Percentiles rank a stretch among this genome's conserved stretches.
phyloP scores from a whole-genome alignment of 495 filamentous ascomycete genomes.

The Daldinia concentrica region DNA sequence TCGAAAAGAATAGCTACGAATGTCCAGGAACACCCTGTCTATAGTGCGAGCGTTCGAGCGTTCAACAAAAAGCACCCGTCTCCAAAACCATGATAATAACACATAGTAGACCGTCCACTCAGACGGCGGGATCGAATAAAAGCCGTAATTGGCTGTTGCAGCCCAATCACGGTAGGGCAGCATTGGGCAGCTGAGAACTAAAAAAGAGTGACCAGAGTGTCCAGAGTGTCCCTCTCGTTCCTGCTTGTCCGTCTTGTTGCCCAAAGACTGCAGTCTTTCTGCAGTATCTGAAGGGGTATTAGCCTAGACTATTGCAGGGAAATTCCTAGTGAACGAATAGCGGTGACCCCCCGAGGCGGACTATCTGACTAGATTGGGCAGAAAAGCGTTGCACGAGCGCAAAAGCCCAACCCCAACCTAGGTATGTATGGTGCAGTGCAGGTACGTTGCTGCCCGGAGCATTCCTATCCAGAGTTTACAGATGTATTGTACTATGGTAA shows the following conservation, averaged over 20 bases:
- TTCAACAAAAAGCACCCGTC: conserved; percentile 16
- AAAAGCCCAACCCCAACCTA: conserved; percentile 32
- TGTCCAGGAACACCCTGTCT: conserved; percentile 42
- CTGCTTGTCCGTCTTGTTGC: conserved; percentile 37
- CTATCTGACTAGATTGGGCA: conserved; percentile 49
- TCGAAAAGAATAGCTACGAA: conserved; percentile 30
- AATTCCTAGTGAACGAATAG: conserved; percentile 40
- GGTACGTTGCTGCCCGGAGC: conserved; percentile 41
- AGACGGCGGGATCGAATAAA: conserved; percentile 17
- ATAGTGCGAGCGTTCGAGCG: conserved; percentile 29
- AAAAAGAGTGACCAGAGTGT: conserved; percentile 1
- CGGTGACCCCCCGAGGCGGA: conserved; percentile 40
- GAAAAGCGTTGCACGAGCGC: conserved; percentile 41
- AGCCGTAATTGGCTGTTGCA: conserved; percentile 38
- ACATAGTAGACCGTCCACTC: conserved; percentile 22
- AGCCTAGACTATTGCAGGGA: conserved; percentile 37
- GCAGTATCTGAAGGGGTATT: conserved; percentile 31
- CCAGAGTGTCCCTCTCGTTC: conserved; percentile 11
- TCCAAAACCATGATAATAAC: conserved; percentile 36
- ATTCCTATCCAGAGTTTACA: conserved; percentile 23
- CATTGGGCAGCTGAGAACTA: conserved; percentile 47
- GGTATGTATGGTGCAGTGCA: conserved; percentile 18
- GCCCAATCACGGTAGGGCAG: conserved; percentile 46
- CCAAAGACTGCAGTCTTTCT: conserved; percentile 34
- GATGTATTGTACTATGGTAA: conserved; percentile 6